A percentile compares a stretch with the other conserved stretches of the same genome.
phyloP scores from a whole-genome alignment of 2,329 filamentous ascomycete genomes.

The Sporothrix globosa region DNA sequence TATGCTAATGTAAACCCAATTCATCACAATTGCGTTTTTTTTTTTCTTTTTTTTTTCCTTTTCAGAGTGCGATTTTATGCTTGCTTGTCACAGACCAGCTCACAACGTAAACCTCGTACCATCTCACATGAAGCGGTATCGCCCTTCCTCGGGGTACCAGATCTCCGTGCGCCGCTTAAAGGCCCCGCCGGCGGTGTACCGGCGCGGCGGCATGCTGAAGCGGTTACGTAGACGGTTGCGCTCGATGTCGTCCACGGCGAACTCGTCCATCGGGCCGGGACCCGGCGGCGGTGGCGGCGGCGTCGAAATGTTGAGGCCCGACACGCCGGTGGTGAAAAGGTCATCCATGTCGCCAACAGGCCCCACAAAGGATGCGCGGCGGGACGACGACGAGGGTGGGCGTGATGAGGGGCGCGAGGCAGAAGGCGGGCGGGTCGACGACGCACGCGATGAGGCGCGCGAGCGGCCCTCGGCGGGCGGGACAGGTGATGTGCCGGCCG shows the following conservation, averaged over 20 bases:
- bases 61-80: neutral
- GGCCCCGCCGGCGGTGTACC: conserved; percentile 35
- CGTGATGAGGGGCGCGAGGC: conserved; percentile 20
- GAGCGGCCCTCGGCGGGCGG: conserved; percentile 17
- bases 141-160: conserved; percentile 36
- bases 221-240: conserved; percentile 37
- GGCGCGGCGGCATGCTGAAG: conserved; percentile 37
- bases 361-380: conserved; percentile 28
- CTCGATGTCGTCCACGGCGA: conserved; percentile 24
- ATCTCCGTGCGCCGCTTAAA: conserved; percentile 38
- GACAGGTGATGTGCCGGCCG: conserved; percentile 7
- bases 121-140: conserved; percentile 35
- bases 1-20: conserved; percentile 1
- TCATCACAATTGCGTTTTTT: neutral
- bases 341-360: conserved; percentile 15
- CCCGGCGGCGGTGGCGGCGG: conserved; percentile 23
- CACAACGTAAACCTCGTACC: no score
- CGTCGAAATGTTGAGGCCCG: conserved; percentile 32
- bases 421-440: conserved; percentile 18
- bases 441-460: conserved; percentile 6
- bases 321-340: conserved; percentile 26
- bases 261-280: conserved; percentile 22
- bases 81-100: neutral
- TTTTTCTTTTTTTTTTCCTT: neutral
- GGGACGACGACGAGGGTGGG: conserved; percentile 23